Base-by-base conservation (phyloP, 495 filamentous ascomycete genomes). In the Talaromyces thailandensis region DNA sequence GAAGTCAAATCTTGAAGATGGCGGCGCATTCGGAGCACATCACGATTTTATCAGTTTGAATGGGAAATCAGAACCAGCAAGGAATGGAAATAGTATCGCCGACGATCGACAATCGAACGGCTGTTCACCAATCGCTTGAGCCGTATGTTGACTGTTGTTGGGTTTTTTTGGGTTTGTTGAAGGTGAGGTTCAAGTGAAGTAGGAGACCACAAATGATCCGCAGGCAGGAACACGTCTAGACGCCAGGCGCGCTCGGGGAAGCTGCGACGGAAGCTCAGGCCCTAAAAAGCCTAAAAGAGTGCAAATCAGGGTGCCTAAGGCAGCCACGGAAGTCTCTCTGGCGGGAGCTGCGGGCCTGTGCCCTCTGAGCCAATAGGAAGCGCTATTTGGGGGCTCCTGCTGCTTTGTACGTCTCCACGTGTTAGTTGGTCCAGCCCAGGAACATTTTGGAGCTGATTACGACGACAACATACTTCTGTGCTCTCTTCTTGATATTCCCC, bases 221-320 rank as follows among this genome's bases (percentile, higher is more conserved):
- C 16, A 16, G 50, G 9, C 48, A 23, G 14, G 51, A 29, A 55
- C 51, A 35, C 55, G 18, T 21, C 11, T 57, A 21, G 8, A 35
- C 18, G 29, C 2, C 37, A 51, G 37, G 59, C 59, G 59, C 43
- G 59, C 43, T 61, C 59, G 23, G 57, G 57, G 57, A 59, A 59
- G 32, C 32, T 59, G 59, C 43, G 43, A 52, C 40, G 2, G 24
- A 25, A 16, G 59, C 32, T 29, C 9, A 23, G 18, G 43, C 43
- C 4, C 43, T 21, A 48, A 48, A 48, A 48, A 23, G 43, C 43
- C n/a, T 8, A 18, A 48, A 48, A 48, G 43, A 2, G n/a, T 2
- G 43, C 18, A 48, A 48, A 48, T 48, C 43, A 48, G 6, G 43
- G 43, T 24, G 50, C 50, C 50, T 28, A 53, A 53, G 50, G 50